Evolutionary conservation across 2,329 filamentous ascomycete genomes (phyloP).

Genomic region (Trichoderma sp.): DNA sequence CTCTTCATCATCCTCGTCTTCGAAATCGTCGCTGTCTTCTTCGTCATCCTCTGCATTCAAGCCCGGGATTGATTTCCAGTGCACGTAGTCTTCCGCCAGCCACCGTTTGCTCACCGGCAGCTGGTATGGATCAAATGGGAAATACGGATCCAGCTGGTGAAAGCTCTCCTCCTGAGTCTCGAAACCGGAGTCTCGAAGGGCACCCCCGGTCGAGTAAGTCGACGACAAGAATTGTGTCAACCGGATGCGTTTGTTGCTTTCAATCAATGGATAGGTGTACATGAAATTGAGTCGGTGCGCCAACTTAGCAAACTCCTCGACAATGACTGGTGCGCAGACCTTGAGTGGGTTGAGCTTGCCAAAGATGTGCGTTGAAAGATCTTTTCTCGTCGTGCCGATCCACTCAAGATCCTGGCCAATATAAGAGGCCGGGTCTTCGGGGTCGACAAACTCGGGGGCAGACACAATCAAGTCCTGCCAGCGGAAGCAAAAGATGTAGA

Average conservation of each 20-base stretch:
- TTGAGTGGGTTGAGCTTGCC: conserved; percentile 92
- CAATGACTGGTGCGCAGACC: conserved; percentile 86
- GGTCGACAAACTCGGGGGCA: conserved; percentile 58
- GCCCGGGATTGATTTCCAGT: conserved; percentile 73
- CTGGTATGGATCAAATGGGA: conserved; percentile 96
- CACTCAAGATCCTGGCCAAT: conserved; percentile 73
- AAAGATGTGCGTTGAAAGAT: conserved; percentile 74
- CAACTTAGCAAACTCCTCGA: conserved; percentile 85
- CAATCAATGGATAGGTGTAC: conserved; percentile 83
- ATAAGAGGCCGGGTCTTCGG: conserved; percentile 58
- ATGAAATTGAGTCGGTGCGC: conserved; percentile 81
- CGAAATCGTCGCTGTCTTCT: conserved; percentile 52
- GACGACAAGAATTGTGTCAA: conserved; percentile 66
- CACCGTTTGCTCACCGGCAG: conserved; percentile 82
- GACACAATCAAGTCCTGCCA: conserved; percentile 83
- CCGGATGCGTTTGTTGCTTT: conserved; percentile 86
- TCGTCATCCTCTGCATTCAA: conserved; percentile 57
- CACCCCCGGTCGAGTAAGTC: conserved; percentile 53
- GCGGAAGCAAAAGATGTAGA: conserved; percentile 97
- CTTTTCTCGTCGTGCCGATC: conserved; percentile 69
- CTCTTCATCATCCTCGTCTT: conserved; percentile 48
- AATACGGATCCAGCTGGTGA: conserved; percentile 88
- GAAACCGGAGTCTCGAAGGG: conserved; percentile 48
- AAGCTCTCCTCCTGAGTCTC: conserved; percentile 66
- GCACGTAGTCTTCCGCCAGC: conserved; percentile 79